phyloP scores from a whole-genome alignment of 2,329 filamentous ascomycete genomes.

The Pseudocercospora cruenta region DNA sequence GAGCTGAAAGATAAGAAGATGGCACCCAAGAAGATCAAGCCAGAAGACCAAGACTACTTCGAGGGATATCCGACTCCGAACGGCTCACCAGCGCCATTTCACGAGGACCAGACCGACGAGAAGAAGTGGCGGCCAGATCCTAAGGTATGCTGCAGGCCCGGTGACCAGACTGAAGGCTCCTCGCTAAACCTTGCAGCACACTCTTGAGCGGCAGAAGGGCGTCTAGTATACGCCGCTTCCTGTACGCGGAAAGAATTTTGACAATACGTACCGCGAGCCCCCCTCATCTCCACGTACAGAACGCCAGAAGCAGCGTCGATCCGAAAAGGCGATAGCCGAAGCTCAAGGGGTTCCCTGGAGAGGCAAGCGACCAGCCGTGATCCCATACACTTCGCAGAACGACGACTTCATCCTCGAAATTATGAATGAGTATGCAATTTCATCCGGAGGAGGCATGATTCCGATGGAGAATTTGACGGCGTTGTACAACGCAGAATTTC shows the following conservation, averaged over 20 bases:
- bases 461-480: not conserved
- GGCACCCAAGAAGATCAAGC: not conserved
- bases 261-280: not conserved
- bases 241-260: not conserved
- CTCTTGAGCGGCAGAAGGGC: not conserved
- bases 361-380: not conserved
- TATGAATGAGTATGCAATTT: not conserved
- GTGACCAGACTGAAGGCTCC: not conserved
- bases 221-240: not conserved
- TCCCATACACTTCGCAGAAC: not conserved
- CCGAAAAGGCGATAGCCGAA: not conserved
- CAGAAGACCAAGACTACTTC: not conserved
- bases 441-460: not conserved
- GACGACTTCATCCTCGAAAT: not conserved
- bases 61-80: not conserved
- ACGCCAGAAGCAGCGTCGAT: not conserved
- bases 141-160: not conserved
- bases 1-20: not conserved
- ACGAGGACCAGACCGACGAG: not conserved
- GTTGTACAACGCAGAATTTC: not conserved
- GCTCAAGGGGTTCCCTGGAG: not conserved
- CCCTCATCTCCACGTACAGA: not conserved
- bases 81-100: not conserved
- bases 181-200: not conserved
- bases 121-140: not conserved